phyloP scores from a whole-genome alignment of 371 early-diverging fungal genomes.

The Rhizomucor pusillus region DNA sequence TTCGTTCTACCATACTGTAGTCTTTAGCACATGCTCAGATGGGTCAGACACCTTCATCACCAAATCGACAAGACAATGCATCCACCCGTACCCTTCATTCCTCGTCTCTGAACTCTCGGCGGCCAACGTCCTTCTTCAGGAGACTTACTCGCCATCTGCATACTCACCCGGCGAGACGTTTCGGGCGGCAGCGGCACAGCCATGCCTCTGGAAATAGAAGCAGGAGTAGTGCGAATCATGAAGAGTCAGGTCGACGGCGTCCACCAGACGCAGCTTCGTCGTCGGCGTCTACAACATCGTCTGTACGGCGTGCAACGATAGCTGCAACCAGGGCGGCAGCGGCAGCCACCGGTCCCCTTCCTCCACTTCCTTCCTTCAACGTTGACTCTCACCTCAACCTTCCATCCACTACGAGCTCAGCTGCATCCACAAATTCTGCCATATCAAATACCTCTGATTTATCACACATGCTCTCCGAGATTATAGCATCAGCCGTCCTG shows the following conservation, averaged over 20 bases:
- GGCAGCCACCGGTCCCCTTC: conserved; percentile 22
- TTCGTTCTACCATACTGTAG: no score
- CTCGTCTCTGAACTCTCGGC: conserved; percentile 20
- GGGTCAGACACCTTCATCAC: conserved; percentile 26
- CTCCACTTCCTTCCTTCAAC: conserved; percentile 8
- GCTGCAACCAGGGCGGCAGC: conserved; percentile 25
- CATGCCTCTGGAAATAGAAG: conserved; percentile 2
- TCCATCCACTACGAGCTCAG: conserved; percentile 11
- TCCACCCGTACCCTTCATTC: conserved; percentile 30
- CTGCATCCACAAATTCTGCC: conserved; percentile 22
- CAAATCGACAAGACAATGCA: conserved; percentile 25
- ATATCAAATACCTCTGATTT: conserved; percentile 18
- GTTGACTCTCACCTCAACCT: conserved; percentile 6
- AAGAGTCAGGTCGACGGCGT: background rate
- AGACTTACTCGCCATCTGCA: conserved; percentile 18
- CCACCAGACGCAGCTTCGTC: conserved; percentile 5
- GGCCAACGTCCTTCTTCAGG: conserved; percentile 22
- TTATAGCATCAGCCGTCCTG: conserved; percentile 20
- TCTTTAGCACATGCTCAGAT: background rate
- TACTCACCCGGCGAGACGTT: conserved; percentile 18
- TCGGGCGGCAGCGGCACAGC: conserved; percentile 16
- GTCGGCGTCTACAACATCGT: conserved; percentile 10
- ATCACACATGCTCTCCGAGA: conserved; percentile 24
- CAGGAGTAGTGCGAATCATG: background rate
- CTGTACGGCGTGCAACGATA: conserved; percentile 22